A percentile compares a stretch with the other conserved stretches of the same genome.
phyloP scores from a whole-genome alignment of 1,284 basidiomycete genomes.

The Puccinia triticina region DNA sequence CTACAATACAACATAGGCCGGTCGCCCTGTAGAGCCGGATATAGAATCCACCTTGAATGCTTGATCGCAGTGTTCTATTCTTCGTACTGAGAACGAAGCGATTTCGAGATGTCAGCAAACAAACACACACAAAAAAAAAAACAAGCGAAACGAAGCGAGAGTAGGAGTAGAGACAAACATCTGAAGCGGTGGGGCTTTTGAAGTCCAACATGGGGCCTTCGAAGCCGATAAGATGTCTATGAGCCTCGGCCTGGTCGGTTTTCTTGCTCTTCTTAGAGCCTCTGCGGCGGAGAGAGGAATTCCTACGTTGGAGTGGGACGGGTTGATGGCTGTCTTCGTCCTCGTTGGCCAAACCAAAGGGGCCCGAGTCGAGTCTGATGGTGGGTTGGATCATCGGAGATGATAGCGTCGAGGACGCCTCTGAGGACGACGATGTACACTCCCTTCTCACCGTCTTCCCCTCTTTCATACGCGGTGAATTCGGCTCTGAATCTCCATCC shows the following conservation, averaged over 20 bases:
- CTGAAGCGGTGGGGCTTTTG: slow-evolving; percentile 47
- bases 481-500: neutral
- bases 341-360: neutral
- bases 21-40: too few species aligned
- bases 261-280: slow-evolving; percentile 3
- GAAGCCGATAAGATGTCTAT: slow-evolving; percentile 27
- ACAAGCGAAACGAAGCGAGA: neutral
- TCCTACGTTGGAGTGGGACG: neutral
- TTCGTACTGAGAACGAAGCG: too few species aligned
- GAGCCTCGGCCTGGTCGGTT: neutral
- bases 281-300: neutral
- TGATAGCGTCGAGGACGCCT: slow-evolving; percentile 18
- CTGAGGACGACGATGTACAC: neutral
- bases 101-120: too few species aligned
- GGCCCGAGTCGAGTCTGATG: neutral
- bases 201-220: slow-evolving; percentile 50
- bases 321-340: neutral
- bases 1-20: too few species aligned
- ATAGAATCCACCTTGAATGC: too few species aligned
- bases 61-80: too few species aligned
- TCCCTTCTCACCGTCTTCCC: neutral
- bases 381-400: slow-evolving; percentile 7
- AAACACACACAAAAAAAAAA: too few species aligned
- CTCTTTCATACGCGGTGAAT: neutral
- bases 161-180: slow-evolving; percentile 18